A percentile compares a stretch with the other conserved stretches of the same genome.
phyloP scores from a whole-genome alignment of 306 rosid genomes.

The Acacia melanoxylon region DNA sequence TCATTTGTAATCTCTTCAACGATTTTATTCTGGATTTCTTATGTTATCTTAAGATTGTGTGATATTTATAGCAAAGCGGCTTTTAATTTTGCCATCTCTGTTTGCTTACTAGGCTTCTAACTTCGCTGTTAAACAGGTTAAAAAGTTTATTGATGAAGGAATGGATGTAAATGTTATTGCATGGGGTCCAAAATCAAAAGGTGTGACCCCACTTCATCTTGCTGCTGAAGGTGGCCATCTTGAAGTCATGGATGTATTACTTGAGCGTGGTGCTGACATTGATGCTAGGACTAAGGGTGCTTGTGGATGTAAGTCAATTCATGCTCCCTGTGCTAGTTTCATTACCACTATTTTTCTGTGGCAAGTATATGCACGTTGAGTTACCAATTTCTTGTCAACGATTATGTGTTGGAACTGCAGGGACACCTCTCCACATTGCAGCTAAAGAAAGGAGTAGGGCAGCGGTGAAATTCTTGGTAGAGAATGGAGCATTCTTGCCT shows the following conservation, averaged over 20 bases:
- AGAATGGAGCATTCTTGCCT: conserved; percentile 93
- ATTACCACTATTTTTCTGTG: background rate
- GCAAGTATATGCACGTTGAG: background rate
- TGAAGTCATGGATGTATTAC: conserved; percentile 87
- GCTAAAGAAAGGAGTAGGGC: conserved; percentile 92
- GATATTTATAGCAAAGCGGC: conserved; percentile 7
- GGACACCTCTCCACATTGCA: conserved; percentile 98
- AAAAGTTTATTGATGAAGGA: conserved; percentile 76
- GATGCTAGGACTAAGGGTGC: conserved; percentile 96
- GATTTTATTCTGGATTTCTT: background rate
- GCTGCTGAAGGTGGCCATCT: conserved; percentile 98
- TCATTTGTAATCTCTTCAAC: background rate
- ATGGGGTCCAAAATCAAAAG: conserved; percentile 92
- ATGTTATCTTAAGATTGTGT: conserved; percentile 3
- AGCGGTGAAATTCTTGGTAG: conserved; percentile 76
- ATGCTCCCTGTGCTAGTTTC: background rate
- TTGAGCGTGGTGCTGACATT: conserved; percentile 93
- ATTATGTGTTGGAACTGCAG: conserved; percentile 37
- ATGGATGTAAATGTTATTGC: conserved; percentile 86
- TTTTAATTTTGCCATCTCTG: background rate
- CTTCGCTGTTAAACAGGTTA: conserved; percentile 58
- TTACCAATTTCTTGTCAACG: conserved; percentile 8
- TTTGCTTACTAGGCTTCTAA: conserved; percentile 13
- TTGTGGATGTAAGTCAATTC: conserved; percentile 79
- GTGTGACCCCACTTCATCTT: conserved; percentile 93